Conservation (phyloP, 108 stramenopile species). For the Stephanodiscus minutulus region DNA sequence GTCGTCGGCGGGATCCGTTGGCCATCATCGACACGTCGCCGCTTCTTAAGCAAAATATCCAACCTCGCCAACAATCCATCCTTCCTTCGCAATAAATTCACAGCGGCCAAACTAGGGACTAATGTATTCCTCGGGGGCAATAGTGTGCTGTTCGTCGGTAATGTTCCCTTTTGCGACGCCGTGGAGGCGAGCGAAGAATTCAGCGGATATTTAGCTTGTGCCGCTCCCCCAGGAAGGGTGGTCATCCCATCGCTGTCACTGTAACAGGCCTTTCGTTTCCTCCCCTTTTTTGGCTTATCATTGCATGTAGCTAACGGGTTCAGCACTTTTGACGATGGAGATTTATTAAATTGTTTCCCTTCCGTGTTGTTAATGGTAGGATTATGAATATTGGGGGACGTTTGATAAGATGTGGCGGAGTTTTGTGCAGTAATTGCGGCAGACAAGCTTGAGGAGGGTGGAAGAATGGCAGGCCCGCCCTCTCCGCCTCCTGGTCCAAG, state of each 20-base stretch:
- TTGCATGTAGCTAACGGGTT: too few relatives aligned
- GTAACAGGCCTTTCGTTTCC: conserved; percentile 1
- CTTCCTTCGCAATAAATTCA: conserved; percentile 7
- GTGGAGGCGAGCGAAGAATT: background rate
- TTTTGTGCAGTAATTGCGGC: background rate
- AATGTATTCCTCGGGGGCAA: background rate
- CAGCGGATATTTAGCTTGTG: background rate
- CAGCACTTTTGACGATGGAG: background rate
- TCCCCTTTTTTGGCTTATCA: background rate
- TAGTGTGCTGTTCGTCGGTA: background rate
- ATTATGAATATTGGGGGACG: background rate
- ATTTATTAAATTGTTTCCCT: conserved; percentile 6
- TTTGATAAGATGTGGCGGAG: background rate
- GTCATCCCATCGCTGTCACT: background rate
- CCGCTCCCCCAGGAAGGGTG: background rate
- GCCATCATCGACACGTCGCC: background rate
- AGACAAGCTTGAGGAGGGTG: background rate
- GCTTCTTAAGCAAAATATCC: conserved; percentile 8
- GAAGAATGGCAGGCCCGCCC: background rate
- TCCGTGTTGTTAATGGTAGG: background rate
- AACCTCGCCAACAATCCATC: background rate
- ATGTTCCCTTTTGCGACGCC: background rate
- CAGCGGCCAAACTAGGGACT: conserved; percentile 12
- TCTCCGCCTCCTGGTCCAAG: background rate
- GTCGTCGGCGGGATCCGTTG: background rate